phyloP scores from a whole-genome alignment of 2,329 filamentous ascomycete genomes.

The Aspergillus ochraceoroseus region DNA sequence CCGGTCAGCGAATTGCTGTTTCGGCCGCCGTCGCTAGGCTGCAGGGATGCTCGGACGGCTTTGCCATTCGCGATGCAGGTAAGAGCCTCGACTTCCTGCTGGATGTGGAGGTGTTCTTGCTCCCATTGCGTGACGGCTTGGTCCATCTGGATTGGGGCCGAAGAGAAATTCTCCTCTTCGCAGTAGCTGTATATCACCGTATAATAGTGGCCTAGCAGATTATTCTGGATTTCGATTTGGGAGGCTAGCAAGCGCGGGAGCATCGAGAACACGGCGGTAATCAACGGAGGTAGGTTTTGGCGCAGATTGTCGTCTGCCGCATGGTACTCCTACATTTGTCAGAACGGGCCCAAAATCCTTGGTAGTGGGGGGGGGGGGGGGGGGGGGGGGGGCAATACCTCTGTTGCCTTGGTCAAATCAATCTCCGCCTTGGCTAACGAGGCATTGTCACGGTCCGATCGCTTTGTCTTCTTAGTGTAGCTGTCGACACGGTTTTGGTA shows the following conservation, averaged over 20 bases:
- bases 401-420: constrained; percentile 61
- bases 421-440: constrained; percentile 65
- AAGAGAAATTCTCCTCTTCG: constrained; percentile 62
- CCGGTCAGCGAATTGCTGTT: constrained; percentile 46
- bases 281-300: constrained; percentile 64
- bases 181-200: constrained; percentile 71
- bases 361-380: no score
- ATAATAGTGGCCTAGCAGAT: constrained; percentile 71
- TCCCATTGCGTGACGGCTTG: constrained; percentile 66
- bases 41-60: constrained; percentile 33
- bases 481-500: constrained; percentile 67
- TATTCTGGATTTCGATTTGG: constrained; percentile 72
- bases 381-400: no score
- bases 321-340: constrained; percentile 58
- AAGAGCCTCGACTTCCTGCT: constrained; percentile 63
- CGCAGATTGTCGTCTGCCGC: constrained; percentile 70
- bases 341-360: no score
- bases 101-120: constrained; percentile 57
- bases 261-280: constrained; percentile 66
- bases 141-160: constrained; percentile 66
- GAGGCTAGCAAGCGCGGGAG: constrained; percentile 65
- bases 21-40: constrained; percentile 16
- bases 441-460: constrained; percentile 67
- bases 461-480: constrained; percentile 63
- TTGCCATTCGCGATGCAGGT: constrained; percentile 62